Evolutionary conservation across 371 early-diverging fungal genomes (phyloP).

Genomic region (Blakeslea trispora): DNA sequence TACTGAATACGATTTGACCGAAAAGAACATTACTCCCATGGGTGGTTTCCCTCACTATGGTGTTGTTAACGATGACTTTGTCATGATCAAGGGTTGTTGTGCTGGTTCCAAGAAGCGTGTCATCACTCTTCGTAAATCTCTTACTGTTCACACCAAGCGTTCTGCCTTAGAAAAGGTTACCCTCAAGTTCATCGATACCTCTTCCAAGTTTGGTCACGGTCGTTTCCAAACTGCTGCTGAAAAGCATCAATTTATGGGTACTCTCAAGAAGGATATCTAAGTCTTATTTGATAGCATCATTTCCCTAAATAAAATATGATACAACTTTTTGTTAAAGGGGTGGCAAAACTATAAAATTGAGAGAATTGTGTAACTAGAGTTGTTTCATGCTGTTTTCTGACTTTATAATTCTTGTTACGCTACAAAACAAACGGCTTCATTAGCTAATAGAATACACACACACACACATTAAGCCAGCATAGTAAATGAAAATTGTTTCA

Average conservation of each 20-base stretch:
- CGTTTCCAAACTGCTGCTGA: slow-evolving; percentile 99
- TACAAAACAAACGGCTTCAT: too few species aligned
- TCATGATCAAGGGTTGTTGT: slow-evolving; percentile 99
- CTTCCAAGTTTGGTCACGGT: slow-evolving; percentile 99
- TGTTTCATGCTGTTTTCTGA: too few species aligned
- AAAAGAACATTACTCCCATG: slow-evolving; percentile 97
- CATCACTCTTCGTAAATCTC: slow-evolving; percentile 98
- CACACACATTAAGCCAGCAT: too few species aligned
- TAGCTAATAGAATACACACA: too few species aligned
- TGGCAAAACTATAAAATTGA: too few species aligned
- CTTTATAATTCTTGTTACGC: too few species aligned
- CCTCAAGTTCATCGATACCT: slow-evolving; percentile 99
- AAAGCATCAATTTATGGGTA: slow-evolving; percentile 95
- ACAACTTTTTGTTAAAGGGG: too few species aligned
- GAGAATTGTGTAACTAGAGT: too few species aligned
- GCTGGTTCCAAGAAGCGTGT: slow-evolving; percentile 98
- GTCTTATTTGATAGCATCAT: not conserved
- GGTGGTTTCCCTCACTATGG: slow-evolving; percentile 99
- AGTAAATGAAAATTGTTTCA: too few species aligned
- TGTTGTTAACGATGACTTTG: slow-evolving; percentile 96
- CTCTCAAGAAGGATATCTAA: slow-evolving; percentile 83
- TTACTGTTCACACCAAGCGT: slow-evolving; percentile 91
- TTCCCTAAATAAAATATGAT: too few species aligned
- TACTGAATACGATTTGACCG: slow-evolving; percentile 98
- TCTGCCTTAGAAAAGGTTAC: slow-evolving; percentile 94